Evolutionary conservation across 495 filamentous ascomycete genomes (phyloP), one percentile per base, ranked within the genome.

Genomic region (Hypoxylon intermedium): DNA sequence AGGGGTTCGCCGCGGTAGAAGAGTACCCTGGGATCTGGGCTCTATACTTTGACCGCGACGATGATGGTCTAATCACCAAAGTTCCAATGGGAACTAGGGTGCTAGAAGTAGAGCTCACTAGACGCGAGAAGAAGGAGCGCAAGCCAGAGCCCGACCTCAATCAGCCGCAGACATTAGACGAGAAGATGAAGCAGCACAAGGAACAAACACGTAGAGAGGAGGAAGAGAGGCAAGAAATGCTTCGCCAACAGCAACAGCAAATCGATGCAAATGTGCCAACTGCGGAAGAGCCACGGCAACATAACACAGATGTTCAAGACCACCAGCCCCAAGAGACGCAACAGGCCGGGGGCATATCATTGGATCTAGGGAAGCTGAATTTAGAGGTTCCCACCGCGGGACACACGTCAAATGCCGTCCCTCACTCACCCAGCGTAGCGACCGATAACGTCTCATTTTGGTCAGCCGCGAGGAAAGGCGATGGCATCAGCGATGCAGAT

Each of bases 21-120:
- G 56, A 67, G 28, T 68, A 64, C 7, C 71, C 72, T 0, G 72
- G 68, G 16, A 60, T 70, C 23, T 80, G 77, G 77, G 65, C 66
- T 37, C 43, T 80, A n/a, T 79, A 76, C 55, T 80, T 78, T 58
- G 77, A 79, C 59, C 52, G 60, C 15, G 74, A 79, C 21, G 74
- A 79, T 28, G 72, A 80, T 48, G 76, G 75, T n/a, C 58, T 80
- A 41, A 36, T 49, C 23, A 72, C 63, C 3, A 74, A 72, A 34
- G 57, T 76, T 7, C 72, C 72, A 5, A 65, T 62, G 60, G 71
- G 67, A 33, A 67, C 60, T 7, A 62, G 58, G 24, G 66, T 71
- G 3, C 46, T 77, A 12, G 74, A 78, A 37, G 70, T 78, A 2
- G 75, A 75, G 45, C 34, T 78, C 13, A 69, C 64, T 1, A 67